These are phyloP conservation scores for Chimonanthus salicifolius DNA, from an alignment of 164 flowering plant genomes.

Conservation along the genomic window DNA sequence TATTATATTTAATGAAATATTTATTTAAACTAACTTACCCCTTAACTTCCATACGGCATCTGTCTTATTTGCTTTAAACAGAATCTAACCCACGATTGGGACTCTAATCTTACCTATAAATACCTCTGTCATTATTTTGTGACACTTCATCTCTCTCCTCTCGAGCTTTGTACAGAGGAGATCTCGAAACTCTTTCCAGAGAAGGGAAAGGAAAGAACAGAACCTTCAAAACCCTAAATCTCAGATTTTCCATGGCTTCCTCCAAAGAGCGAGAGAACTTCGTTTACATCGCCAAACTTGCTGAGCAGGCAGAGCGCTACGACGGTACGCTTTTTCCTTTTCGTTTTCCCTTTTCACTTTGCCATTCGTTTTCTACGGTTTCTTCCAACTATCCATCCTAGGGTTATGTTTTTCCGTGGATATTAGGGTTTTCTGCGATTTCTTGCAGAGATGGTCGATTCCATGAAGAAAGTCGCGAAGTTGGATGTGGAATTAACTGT, in stretches of 20 bases:
- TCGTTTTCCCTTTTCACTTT: background rate
- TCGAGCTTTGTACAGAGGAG: background rate
- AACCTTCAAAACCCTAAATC: background rate
- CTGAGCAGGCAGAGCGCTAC: constrained; percentile 29
- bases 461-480: constrained; percentile 56
- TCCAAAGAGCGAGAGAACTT: constrained; percentile 18
- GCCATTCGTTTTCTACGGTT: no score
- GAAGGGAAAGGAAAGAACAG: no score
- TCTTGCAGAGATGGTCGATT: constrained; percentile 54
- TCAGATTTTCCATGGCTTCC: constrained; percentile 17
- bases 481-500: constrained; percentile 54
- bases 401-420: background rate
- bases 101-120: background rate
- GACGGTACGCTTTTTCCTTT: constrained; percentile 13
- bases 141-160: background rate
- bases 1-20: no score
- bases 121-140: background rate
- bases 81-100: no score
- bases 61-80: no score
- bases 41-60: no score
- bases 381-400: background rate
- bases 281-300: constrained; percentile 26
- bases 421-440: background rate
- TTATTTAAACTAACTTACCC: no score
- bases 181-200: background rate